A percentile compares a stretch with the other conserved stretches of the same genome.
Conservation (phyloP, 139 green algal species). For the Chlamydomonas applanata region DNA sequence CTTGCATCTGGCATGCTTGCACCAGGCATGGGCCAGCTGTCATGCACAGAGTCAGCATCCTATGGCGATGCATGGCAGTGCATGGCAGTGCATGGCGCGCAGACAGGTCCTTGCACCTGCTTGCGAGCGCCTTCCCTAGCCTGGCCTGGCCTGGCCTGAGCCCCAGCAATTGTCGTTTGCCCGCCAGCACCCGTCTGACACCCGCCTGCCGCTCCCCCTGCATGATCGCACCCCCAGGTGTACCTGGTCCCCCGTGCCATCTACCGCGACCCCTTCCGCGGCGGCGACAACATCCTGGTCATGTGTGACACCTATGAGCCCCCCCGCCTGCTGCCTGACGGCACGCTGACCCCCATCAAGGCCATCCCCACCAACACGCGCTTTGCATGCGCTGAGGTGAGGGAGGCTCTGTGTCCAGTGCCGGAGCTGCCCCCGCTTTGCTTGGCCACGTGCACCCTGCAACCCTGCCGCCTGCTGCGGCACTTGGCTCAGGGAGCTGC, state of each 20-base stretch:
- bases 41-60: too few relatives aligned
- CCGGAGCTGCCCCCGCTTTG: too few relatives aligned
- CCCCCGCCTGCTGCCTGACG: constrained; percentile 61
- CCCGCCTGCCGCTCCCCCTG: neutral
- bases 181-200: neutral
- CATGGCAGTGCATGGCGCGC: too few relatives aligned
- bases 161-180: neutral
- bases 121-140: neutral
- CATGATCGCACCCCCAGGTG: constrained; percentile 13
- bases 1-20: too few relatives aligned
- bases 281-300: constrained; percentile 91
- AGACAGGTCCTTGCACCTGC: neutral
- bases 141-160: neutral
- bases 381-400: constrained; percentile 52
- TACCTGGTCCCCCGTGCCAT: constrained; percentile 74
- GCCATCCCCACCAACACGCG: constrained; percentile 95
- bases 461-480: too few relatives aligned
- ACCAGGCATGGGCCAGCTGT: too few relatives aligned
- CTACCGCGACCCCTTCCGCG: constrained; percentile 47
- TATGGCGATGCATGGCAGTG: too few relatives aligned
- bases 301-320: constrained; percentile 95
- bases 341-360: constrained; percentile 56
- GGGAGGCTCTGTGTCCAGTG: neutral
- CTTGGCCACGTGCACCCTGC: too few relatives aligned
- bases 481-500: too few relatives aligned